These are phyloP conservation scores for Bipolaris gigantea DNA, from an alignment of 2,329 filamentous ascomycete species.

Conservation along the genomic window DNA sequence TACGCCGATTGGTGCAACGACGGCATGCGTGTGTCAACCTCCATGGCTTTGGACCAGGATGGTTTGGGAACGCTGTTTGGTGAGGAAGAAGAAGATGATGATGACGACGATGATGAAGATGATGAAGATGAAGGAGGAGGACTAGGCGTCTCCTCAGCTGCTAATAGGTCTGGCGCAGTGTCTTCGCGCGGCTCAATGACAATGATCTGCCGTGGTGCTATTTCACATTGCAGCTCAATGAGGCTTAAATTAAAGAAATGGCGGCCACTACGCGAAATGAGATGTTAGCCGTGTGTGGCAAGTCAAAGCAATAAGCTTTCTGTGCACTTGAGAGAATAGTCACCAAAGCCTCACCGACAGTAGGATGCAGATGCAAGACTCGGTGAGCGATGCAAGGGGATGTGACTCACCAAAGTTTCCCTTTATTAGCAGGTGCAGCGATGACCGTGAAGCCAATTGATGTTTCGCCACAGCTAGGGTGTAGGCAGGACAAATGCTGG, in stretches of 20 bases:
- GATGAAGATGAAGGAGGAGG: neutral
- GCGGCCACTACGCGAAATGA: constrained; percentile 30
- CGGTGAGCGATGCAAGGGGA: neutral
- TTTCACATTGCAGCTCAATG: constrained; percentile 45
- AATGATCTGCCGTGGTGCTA: constrained; percentile 22
- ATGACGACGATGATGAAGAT: too few relatives aligned
- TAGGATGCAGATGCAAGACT: neutral
- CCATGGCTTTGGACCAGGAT: constrained; percentile 27
- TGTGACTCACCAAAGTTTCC: constrained; percentile 39
- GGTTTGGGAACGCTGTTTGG: constrained; percentile 6
- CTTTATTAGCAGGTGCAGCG: constrained; percentile 30
- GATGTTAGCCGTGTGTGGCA: constrained; percentile 9
- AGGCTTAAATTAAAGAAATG: constrained; percentile 46
- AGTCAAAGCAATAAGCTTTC: neutral
- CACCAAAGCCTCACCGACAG: neutral
- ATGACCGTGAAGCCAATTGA: constrained; percentile 39
- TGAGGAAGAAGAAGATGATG: constrained; percentile 8
- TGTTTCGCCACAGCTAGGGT: constrained; percentile 28
- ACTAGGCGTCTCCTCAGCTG: constrained; percentile 20
- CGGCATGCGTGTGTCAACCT: constrained; percentile 34
- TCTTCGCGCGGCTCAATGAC: constrained; percentile 35
- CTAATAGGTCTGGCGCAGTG: constrained; percentile 23
- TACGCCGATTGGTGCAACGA: constrained; percentile 19
- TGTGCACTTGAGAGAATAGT: neutral
- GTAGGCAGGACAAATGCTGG: constrained; percentile 38